Evolutionary conservation across 2,329 filamentous ascomycete species (phyloP), one percentile per base, ranked within the genome.

Genomic region (Ophiostoma australiae): DNA sequence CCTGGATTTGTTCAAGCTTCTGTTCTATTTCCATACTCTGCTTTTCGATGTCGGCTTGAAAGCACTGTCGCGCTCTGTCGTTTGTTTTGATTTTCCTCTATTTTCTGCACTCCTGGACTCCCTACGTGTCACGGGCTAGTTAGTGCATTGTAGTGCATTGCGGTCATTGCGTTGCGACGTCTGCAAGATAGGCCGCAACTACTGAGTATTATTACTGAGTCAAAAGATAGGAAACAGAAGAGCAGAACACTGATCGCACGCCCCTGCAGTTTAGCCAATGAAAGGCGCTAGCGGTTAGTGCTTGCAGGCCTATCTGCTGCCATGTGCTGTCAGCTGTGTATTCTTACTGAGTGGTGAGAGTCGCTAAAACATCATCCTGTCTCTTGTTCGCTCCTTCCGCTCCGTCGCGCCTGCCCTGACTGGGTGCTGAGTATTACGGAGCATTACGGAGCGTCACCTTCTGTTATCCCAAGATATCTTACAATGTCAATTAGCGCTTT

Each of bases 191-290:
- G 31, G 55, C 55, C 37, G 37, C 37, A 39, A 48, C 27, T 31
- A 31, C 27, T 31, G 27, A 31, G 27, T 31, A 31, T 3, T 31
- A 31, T 1, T 31, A 31, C 27, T 31, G 27, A 41, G 15, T 41
- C 17, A 48, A 10, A 48, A n/a, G 5, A 39, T 17, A 48, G 44
- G 13, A 13, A 20, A 7, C 17, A 48, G 44, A 20, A 17, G 2
- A 58, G n/a, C 4, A 58, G 52, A 68, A 61, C 67, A 68, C 67
- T 33, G 37, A 63, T 70, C 48, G 52, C 67, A 67, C 66, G 66
- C 48, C 31, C 72, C 67, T 55, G 68, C 70, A 13, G 48, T 67
- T 66, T 55, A 71, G 71, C 72, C 73, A 73, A 74, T 74, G 67
- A 72, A 71, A 68, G 61, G 66, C 69, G 66, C 66, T 67, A 67